Evolutionary conservation across 2,329 filamentous ascomycete genomes (phyloP).

Genomic region (Ceratocystiopsis sp.): DNA sequence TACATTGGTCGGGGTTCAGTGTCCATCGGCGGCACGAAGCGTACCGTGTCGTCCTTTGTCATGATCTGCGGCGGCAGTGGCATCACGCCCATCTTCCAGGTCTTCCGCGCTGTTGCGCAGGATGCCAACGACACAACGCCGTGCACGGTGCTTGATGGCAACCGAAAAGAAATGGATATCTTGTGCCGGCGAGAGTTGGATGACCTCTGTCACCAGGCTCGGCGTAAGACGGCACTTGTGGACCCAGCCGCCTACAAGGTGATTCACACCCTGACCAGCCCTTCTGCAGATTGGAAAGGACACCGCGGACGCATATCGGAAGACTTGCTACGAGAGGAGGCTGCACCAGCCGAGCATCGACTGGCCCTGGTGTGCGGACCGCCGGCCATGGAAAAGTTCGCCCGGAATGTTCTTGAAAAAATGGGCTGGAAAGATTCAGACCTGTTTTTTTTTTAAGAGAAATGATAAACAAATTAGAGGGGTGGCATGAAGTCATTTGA

Average conservation of each 20-base stretch:
- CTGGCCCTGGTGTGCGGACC: slow-evolving; percentile 1
- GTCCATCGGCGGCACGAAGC: slow-evolving; percentile 52
- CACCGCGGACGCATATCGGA: slow-evolving; percentile 42
- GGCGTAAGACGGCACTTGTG: not conserved
- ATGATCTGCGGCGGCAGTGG: slow-evolving; percentile 87
- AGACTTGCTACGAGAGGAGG: not conserved
- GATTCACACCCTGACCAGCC: slow-evolving; percentile 51
- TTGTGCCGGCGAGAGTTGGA: slow-evolving; percentile 52
- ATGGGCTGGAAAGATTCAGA: not conserved
- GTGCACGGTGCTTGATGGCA: slow-evolving; percentile 65
- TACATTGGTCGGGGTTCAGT: slow-evolving; percentile 54
- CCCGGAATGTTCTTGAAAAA: not conserved
- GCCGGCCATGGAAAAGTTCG: not conserved
- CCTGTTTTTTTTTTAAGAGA: not conserved
- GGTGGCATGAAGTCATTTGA: too few species aligned
- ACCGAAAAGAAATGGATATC: slow-evolving; percentile 65
- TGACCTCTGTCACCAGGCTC: not conserved
- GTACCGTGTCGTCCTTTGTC: slow-evolving; percentile 42
- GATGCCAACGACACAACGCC: slow-evolving; percentile 45
- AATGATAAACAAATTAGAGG: too few species aligned
- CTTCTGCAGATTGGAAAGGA: slow-evolving; percentile 49
- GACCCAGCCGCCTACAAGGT: slow-evolving; percentile 38
- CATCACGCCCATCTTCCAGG: slow-evolving; percentile 81
- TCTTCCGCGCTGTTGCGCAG: slow-evolving; percentile 56
- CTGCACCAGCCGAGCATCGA: not conserved